Base-by-base conservation (phyloP, 306 rosid genomes). In the Gillenia trifoliata region DNA sequence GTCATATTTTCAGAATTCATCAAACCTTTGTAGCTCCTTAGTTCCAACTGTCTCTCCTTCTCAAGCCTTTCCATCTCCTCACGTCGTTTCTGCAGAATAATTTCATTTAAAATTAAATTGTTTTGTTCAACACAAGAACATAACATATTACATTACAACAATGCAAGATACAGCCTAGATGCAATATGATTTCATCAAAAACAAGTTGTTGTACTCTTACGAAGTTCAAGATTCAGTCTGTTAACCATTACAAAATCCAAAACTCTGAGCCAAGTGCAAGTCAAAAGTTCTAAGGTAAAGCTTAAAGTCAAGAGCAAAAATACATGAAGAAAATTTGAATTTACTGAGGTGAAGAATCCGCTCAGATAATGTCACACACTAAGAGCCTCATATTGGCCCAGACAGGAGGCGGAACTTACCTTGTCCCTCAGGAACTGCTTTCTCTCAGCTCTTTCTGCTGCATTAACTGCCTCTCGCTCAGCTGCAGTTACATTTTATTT, bases 1-100 rank as follows among this genome's bases (percentile, higher is more conserved):
- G 96, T 91, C 97, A 93, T 91, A 25, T 93, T 93, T 66, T 89
- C 97, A 8, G 96, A 83, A n/a, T 88, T 91, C 97, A 93, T 93
- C 86, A 93, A 80, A 67, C 96, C 97, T 80, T 89, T 93, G 83
- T 93, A 93, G 90, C 98, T 93, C 88, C 88, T 88, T 49, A 91
- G 75, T 80, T 93, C 98, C 17, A 89, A 78, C 78, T 93, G 97
- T 77, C 78, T 91, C 84, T 93, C 98, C 81, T 89, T 91, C 61
- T 93, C 98, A 13, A 93, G 86, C 72, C 97, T 89, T 7, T 89
- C 98, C 90, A 93, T 15, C 76, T 93, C 98, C 84, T 93, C 97
- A 0, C 91, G 94, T 6, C 96, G 96, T 83, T 93, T 93, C 98
- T 93, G 85, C 76, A 71, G 33, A 36, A 26, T 38, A 73, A 31